These are phyloP conservation scores for Drechslera avenae DNA, from an alignment of 2,329 filamentous ascomycete species.

Conservation along the genomic window DNA sequence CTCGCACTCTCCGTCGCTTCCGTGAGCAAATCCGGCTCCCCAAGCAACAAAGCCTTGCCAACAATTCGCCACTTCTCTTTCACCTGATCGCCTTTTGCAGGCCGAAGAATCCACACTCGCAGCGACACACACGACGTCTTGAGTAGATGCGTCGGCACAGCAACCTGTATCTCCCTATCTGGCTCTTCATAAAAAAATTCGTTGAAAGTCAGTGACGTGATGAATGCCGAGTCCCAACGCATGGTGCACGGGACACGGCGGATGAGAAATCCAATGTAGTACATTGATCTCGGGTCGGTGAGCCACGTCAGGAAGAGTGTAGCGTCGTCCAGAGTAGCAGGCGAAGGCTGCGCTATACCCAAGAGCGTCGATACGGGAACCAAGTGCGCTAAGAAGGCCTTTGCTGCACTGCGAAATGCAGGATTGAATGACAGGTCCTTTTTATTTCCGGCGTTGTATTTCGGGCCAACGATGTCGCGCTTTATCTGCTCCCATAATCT, in stretches of 20 bases:
- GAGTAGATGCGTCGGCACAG: constrained; percentile 12
- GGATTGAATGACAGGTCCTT: constrained; percentile 6
- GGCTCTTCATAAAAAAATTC: constrained; percentile 6
- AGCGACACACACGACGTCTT: constrained; percentile 5
- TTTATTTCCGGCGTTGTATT: constrained; percentile 12
- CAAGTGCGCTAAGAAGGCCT: constrained; percentile 4
- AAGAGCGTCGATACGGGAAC: constrained; percentile 2
- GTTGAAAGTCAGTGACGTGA: constrained; percentile 1
- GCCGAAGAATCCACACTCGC: constrained; percentile 14
- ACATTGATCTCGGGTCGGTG: constrained; percentile 16
- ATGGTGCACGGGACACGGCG: neutral
- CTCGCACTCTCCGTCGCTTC: neutral
- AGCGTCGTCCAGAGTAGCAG: constrained; percentile 8
- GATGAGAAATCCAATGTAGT: constrained; percentile 8
- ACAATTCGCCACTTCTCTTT: constrained; percentile 9
- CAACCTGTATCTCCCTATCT: constrained; percentile 6
- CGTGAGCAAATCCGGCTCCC: constrained; percentile 13
- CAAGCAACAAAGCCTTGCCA: constrained; percentile 15
- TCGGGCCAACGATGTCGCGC: constrained; percentile 8
- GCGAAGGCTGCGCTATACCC: neutral
- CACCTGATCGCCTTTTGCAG: neutral
- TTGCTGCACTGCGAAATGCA: constrained; percentile 3
- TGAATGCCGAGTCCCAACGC: neutral
- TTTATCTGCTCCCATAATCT: constrained; percentile 16
- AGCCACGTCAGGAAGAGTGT: constrained; percentile 21